Percentiles rank a stretch among this genome's conserved stretches.
Conservation (phyloP, 2,329 filamentous ascomycete species). For the Talaromyces atroroseus region DNA sequence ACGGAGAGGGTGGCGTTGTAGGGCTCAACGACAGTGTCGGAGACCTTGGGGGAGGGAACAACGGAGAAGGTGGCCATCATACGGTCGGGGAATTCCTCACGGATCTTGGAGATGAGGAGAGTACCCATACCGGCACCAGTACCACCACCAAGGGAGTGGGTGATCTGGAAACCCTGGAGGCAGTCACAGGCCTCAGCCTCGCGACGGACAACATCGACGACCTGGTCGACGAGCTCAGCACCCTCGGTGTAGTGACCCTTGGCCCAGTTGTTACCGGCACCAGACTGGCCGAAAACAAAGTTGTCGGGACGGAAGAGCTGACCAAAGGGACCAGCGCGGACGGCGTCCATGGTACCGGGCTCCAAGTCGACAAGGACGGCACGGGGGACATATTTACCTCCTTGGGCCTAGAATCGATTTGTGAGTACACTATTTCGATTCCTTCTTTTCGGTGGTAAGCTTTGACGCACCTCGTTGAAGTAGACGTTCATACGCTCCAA, state of each 20-base stretch:
- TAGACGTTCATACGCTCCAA: conserved; percentile 99
- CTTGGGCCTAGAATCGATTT: conserved; percentile 61
- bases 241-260: conserved; percentile 99
- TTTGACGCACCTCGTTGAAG: conserved; percentile 74
- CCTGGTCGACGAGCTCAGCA: conserved; percentile 96
- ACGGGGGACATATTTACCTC: conserved; percentile 99
- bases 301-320: conserved; percentile 99
- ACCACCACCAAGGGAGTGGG: conserved; percentile 99
- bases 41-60: conserved; percentile 97
- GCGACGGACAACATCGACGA: conserved; percentile 95
- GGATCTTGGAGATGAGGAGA: conserved; percentile 99
- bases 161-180: conserved; percentile 99
- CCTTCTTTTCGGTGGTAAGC: neutral
- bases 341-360: conserved; percentile 99
- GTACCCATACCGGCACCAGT: conserved; percentile 99
- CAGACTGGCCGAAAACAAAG: conserved; percentile 99
- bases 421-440: neutral
- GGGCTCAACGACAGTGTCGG: conserved; percentile 98
- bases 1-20: conserved; percentile 99
- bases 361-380: conserved; percentile 99
- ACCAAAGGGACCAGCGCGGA: conserved; percentile 95
- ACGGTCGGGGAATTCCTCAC: conserved; percentile 98
- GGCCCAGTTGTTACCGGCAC: conserved; percentile 99
- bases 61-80: conserved; percentile 99
- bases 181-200: conserved; percentile 99